A percentile compares a stretch with the other conserved stretches of the same genome.
These are phyloP conservation scores for Chalciporus sphaerocephalus DNA, from an alignment of 768 basidiomycete genomes.

Conservation along the genomic window DNA sequence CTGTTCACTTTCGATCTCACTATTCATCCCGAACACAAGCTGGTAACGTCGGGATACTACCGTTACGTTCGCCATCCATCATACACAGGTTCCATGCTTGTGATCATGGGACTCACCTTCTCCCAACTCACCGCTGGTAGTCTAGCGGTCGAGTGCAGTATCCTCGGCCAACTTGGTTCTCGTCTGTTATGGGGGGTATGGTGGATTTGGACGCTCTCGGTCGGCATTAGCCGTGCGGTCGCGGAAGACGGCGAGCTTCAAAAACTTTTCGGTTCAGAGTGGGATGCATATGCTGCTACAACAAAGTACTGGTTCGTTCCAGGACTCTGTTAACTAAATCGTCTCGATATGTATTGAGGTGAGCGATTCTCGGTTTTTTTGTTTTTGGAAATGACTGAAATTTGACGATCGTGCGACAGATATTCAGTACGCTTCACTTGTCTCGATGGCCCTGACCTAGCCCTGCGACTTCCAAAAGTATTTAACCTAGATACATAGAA, in stretches of 20 bases:
- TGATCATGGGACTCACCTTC: slow-evolving; percentile 44
- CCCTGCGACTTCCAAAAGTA: no score
- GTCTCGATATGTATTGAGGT: background rate
- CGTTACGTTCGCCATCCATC: slow-evolving; percentile 52
- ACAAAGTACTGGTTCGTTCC: slow-evolving; percentile 51
- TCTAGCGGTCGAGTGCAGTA: slow-evolving; percentile 41
- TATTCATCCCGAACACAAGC: slow-evolving; percentile 46
- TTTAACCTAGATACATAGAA: no score
- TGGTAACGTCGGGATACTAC: slow-evolving; percentile 50
- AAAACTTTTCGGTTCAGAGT: slow-evolving; percentile 42
- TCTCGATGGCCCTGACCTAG: no score
- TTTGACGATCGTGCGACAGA: no score
- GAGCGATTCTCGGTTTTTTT: background rate
- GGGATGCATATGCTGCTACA: slow-evolving; percentile 44
- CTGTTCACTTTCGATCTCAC: slow-evolving; percentile 60
- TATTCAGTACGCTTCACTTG: no score
- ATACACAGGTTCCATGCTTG: slow-evolving; percentile 50
- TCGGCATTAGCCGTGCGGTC: slow-evolving; percentile 44
- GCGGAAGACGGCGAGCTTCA: slow-evolving; percentile 51
- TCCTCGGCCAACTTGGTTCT: slow-evolving; percentile 29
- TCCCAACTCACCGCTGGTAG: slow-evolving; percentile 45
- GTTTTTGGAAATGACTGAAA: no score
- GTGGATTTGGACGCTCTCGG: slow-evolving; percentile 49
- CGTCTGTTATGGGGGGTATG: slow-evolving; percentile 37
- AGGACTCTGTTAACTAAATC: slow-evolving; percentile 35